A percentile compares a stretch with the other conserved stretches of the same genome.
Evolutionary conservation across 805 yeast species (phyloP).

Genomic region (Yamadazyma kitorensis): DNA sequence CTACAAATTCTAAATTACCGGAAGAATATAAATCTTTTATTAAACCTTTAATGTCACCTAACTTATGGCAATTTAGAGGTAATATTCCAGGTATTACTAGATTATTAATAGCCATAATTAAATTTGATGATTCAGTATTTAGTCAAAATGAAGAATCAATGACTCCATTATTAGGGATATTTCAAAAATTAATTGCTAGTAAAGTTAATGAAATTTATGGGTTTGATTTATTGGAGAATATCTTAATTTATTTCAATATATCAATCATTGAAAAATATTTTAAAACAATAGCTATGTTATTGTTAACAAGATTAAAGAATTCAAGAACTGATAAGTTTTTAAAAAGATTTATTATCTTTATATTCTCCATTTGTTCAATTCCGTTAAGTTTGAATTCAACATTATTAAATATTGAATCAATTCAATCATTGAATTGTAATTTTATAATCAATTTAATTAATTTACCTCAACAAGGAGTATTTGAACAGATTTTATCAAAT

Average conservation of each 20-base stretch:
- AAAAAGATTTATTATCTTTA: constrained; percentile 63
- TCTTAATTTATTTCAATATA: constrained; percentile 57
- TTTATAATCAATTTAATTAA: constrained; percentile 68
- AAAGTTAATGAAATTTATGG: constrained; percentile 78
- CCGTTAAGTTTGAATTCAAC: constrained; percentile 22
- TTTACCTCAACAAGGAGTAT: constrained; percentile 63
- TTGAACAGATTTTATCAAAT: constrained; percentile 48
- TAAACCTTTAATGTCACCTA: constrained; percentile 83
- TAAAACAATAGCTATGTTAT: constrained; percentile 69
- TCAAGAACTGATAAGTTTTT: constrained; percentile 81
- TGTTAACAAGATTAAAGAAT: constrained; percentile 77
- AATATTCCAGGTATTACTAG: constrained; percentile 92
- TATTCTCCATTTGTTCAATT: constrained; percentile 42
- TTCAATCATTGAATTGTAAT: constrained; percentile 18
- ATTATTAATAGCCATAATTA: constrained; percentile 64
- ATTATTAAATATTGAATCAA: constrained; percentile 22
- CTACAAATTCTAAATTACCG: constrained; percentile 49
- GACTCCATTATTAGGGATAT: constrained; percentile 90
- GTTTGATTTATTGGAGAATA: constrained; percentile 75
- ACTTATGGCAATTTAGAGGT: constrained; percentile 90
- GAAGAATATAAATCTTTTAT: constrained; percentile 61
- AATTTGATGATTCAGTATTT: constrained; percentile 43
- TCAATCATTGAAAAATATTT: constrained; percentile 49
- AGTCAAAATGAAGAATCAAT: constrained; percentile 36
- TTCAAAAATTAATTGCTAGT: constrained; percentile 87